Evolutionary conservation across 495 filamentous ascomycete genomes (phyloP).

Genomic region (Aspergillus sparsus): DNA sequence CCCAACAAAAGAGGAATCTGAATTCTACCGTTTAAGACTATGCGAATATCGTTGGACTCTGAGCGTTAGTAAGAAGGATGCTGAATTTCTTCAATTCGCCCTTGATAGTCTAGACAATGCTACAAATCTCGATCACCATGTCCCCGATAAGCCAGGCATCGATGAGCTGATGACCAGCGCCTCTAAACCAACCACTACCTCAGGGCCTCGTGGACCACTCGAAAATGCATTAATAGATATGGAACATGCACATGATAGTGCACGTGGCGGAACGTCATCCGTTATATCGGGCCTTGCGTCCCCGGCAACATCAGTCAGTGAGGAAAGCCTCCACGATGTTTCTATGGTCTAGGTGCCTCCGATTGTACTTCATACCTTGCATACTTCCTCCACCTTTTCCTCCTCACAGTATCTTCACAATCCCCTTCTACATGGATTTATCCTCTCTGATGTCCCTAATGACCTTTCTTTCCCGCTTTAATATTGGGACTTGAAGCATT

Average conservation of each 20-base stretch:
- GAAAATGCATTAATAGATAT: slow-evolving; percentile 27
- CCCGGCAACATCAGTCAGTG: slow-evolving; percentile 35
- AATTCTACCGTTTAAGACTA: slow-evolving; percentile 87
- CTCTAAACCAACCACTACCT: slow-evolving; percentile 30
- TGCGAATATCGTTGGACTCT: slow-evolving; percentile 94
- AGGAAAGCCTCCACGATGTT: slow-evolving; percentile 26
- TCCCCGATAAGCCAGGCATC: slow-evolving; percentile 51
- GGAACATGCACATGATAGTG: slow-evolving; percentile 14
- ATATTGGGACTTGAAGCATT: neutral
- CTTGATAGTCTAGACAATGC: slow-evolving; percentile 51
- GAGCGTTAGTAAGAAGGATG: slow-evolving; percentile 77
- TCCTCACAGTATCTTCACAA: neutral
- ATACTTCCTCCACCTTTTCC: neutral
- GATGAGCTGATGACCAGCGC: slow-evolving; percentile 50
- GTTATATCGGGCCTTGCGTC: slow-evolving; percentile 37
- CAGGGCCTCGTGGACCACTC: slow-evolving; percentile 7
- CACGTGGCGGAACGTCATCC: slow-evolving; percentile 30
- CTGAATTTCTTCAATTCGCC: slow-evolving; percentile 63
- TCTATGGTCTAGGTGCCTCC: slow-evolving; percentile 13
- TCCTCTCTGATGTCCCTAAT: slow-evolving; percentile 20
- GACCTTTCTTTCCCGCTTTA: slow-evolving; percentile 9
- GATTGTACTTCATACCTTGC: too few species aligned
- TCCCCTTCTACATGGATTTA: too few species aligned
- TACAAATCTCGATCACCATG: slow-evolving; percentile 46
- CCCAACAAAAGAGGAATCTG: slow-evolving; percentile 84